phyloP scores from a whole-genome alignment of 805 yeast species.

The Tetrapisispora arboricola region DNA sequence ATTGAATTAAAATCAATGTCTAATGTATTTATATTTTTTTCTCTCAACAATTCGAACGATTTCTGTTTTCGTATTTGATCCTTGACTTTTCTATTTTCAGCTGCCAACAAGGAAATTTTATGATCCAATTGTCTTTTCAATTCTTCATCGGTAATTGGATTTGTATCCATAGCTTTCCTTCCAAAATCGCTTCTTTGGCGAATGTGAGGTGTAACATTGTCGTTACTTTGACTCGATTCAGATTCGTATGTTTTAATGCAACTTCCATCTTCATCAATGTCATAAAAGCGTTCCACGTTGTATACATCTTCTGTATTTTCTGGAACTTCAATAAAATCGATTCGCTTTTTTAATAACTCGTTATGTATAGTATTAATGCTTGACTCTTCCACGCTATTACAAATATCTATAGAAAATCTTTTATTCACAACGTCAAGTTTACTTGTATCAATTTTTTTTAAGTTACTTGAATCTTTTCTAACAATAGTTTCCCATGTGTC shows the following conservation, averaged over 20 bases:
- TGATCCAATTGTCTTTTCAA: constrained; percentile 20
- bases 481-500: neutral
- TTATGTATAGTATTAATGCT: neutral
- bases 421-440: constrained; percentile 2
- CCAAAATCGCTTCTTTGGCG: too few species aligned
- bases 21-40: neutral
- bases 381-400: constrained; percentile 1
- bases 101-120: constrained; percentile 21
- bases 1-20: neutral
- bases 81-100: constrained; percentile 24
- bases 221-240: neutral
- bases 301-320: neutral
- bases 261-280: neutral
- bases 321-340: neutral
- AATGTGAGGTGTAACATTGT: too few species aligned
- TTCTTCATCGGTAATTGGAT: constrained; percentile 19
- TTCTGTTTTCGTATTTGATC: constrained; percentile 23
- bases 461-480: neutral
- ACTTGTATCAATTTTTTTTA: neutral
- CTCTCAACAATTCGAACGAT: constrained; percentile 21
- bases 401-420: constrained; percentile 3
- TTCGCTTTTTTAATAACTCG: neutral
- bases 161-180: too few species aligned
- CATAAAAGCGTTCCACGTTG: neutral
- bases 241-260: neutral